These are phyloP conservation scores for Penicillium maclennaniae DNA, from an alignment of 495 filamentous ascomycete species.

Conservation along the genomic window DNA sequence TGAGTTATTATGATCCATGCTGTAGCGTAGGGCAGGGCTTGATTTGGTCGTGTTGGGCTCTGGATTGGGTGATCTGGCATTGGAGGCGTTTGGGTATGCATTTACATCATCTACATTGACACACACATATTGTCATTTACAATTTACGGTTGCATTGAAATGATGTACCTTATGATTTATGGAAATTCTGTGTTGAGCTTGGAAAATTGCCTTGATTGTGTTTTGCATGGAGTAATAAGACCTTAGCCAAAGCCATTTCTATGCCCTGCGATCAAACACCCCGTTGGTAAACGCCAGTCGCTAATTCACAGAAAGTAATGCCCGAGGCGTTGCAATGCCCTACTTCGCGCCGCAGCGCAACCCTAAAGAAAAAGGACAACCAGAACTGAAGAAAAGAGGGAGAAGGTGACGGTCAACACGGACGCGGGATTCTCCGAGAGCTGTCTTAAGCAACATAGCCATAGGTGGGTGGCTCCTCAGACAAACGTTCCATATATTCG, in stretches of 20 bases:
- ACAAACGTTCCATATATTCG: conserved; percentile 89
- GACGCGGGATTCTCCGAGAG: background rate
- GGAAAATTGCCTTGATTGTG: background rate
- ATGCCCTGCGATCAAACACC: conserved; percentile 11
- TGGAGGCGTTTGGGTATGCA: background rate
- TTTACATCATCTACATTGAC: too few species aligned
- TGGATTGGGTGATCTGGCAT: background rate
- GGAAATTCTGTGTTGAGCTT: background rate
- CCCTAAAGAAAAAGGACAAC: background rate
- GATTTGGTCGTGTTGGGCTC: background rate
- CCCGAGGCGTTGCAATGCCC: conserved; percentile 1
- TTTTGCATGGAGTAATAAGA: background rate
- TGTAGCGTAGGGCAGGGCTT: background rate
- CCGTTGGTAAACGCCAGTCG: conserved; percentile 21
- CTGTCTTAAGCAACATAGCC: conserved; percentile 62
- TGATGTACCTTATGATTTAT: background rate
- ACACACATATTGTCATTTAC: background rate
- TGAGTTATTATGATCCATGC: conserved; percentile 67
- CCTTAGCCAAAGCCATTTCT: background rate
- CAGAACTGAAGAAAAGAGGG: conserved; percentile 2
- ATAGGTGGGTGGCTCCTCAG: conserved; percentile 67
- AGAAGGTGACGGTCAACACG: background rate
- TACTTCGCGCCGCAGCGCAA: background rate
- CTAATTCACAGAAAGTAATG: conserved; percentile 22
- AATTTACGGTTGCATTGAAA: background rate